These are phyloP conservation scores for Corylus heterophylla DNA, from an alignment of 306 rosid species.

Conservation along the genomic window DNA sequence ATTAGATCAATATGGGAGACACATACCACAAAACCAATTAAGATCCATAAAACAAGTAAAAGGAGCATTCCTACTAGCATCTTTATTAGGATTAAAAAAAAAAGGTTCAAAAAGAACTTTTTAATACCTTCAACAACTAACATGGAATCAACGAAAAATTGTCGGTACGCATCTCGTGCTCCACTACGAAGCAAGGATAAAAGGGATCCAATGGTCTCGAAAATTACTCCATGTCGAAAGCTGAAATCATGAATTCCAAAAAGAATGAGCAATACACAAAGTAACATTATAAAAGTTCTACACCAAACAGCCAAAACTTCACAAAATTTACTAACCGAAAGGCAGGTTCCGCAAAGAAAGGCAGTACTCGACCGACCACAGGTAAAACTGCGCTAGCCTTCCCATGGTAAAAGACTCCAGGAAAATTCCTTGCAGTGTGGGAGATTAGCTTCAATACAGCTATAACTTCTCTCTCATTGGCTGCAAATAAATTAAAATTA, in stretches of 20 bases:
- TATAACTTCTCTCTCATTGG: constrained; percentile 63
- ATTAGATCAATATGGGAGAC: background rate
- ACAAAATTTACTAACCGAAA: constrained; percentile 42
- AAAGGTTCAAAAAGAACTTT: background rate
- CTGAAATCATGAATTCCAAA: constrained; percentile 36
- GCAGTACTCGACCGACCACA: constrained; percentile 63
- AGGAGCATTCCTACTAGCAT: background rate
- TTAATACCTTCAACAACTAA: constrained; percentile 65
- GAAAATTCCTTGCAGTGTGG: constrained; percentile 61
- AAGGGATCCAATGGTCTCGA: constrained; percentile 72
- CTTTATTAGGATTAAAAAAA: background rate
- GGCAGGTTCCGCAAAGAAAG: constrained; percentile 73
- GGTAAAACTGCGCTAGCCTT: constrained; percentile 60
- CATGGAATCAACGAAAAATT: constrained; percentile 69
- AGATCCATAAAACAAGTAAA: background rate
- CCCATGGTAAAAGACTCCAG: constrained; percentile 78
- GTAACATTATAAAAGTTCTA: background rate
- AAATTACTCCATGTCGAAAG: constrained; percentile 66
- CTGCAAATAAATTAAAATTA: constrained; percentile 25
- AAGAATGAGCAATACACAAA: background rate
- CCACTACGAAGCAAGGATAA: constrained; percentile 76
- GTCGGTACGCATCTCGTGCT: constrained; percentile 64
- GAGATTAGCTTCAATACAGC: constrained; percentile 78
- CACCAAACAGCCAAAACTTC: background rate
- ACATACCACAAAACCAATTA: background rate